A percentile compares a stretch with the other conserved stretches of the same genome.
These are phyloP conservation scores for Aspergillus haitiensis DNA, from an alignment of 495 filamentous ascomycete genomes.

Conservation along the genomic window DNA sequence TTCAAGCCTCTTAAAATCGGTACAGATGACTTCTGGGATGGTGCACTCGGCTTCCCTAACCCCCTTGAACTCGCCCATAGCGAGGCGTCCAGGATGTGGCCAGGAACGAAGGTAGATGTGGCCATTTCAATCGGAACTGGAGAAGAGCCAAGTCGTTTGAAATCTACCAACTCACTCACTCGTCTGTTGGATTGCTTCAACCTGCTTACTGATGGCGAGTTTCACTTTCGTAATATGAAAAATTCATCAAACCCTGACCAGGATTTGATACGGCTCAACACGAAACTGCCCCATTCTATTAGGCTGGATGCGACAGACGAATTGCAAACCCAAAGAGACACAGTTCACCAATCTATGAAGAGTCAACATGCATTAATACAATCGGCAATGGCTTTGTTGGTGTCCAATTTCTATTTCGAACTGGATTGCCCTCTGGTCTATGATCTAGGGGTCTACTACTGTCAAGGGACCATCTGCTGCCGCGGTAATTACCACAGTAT, in stretches of 20 bases:
- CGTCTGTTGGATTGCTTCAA: conserved; percentile 26
- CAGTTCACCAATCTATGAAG: background rate
- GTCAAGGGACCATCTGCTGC: conserved; percentile 22
- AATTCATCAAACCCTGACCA: background rate
- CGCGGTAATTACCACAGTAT: conserved; percentile 15
- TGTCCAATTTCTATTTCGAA: conserved; percentile 27
- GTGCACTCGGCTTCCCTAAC: conserved; percentile 35
- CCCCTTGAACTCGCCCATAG: conserved; percentile 32
- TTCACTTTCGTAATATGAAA: conserved; percentile 21
- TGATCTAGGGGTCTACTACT: conserved; percentile 19
- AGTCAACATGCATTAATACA: no score
- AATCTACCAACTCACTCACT: conserved; percentile 21
- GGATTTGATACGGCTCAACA: conserved; percentile 25
- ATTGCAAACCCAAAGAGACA: conserved; percentile 13
- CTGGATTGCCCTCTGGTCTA: conserved; percentile 14
- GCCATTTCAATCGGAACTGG: conserved; percentile 32
- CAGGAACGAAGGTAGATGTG: conserved; percentile 21
- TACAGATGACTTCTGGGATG: conserved; percentile 34
- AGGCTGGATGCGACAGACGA: conserved; percentile 26
- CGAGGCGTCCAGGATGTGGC: conserved; percentile 29
- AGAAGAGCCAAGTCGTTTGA: conserved; percentile 10
- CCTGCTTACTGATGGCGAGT: conserved; percentile 25
- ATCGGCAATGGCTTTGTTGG: conserved; percentile 20
- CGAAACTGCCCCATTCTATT: conserved; percentile 21
- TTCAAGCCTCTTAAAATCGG: conserved; percentile 23